These are phyloP conservation scores for Chamaecrista fasciculata DNA, from an alignment of 306 rosid species.

Conservation along the genomic window DNA sequence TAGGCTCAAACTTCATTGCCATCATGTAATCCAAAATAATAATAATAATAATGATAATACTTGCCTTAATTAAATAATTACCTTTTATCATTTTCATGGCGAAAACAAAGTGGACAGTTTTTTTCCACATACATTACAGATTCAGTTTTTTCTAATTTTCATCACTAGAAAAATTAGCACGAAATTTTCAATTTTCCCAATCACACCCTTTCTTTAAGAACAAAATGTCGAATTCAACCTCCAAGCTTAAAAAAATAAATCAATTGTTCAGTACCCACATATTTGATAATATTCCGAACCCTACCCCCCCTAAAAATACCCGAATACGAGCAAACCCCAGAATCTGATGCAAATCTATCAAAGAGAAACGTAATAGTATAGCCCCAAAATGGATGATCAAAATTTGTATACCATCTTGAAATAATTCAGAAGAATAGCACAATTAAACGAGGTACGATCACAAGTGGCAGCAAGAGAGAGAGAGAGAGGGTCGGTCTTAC, in stretches of 20 bases:
- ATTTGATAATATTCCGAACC: too few relatives aligned
- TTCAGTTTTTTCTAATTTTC: background rate
- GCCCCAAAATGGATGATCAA: background rate
- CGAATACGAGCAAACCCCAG: background rate
- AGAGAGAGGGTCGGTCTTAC: background rate
- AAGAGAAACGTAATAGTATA: background rate
- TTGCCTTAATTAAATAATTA: background rate
- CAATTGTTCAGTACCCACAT: background rate
- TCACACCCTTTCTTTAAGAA: background rate
- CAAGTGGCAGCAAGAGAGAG: background rate
- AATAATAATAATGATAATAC: too few relatives aligned
- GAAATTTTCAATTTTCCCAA: background rate
- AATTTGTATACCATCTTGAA: background rate
- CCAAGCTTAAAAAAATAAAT: background rate
- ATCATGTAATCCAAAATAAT: background rate
- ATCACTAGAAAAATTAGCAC: background rate
- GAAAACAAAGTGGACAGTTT: too few relatives aligned
- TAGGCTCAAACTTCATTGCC: background rate
- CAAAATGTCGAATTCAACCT: background rate
- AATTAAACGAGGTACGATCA: background rate
- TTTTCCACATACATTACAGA: background rate
- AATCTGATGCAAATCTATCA: background rate
- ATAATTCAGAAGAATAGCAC: background rate
- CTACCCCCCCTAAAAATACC: background rate
- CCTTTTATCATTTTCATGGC: too few relatives aligned